These are phyloP conservation scores for Sclerotinia spermophila DNA, from an alignment of 2,329 filamentous ascomycete species.

Conservation along the genomic window DNA sequence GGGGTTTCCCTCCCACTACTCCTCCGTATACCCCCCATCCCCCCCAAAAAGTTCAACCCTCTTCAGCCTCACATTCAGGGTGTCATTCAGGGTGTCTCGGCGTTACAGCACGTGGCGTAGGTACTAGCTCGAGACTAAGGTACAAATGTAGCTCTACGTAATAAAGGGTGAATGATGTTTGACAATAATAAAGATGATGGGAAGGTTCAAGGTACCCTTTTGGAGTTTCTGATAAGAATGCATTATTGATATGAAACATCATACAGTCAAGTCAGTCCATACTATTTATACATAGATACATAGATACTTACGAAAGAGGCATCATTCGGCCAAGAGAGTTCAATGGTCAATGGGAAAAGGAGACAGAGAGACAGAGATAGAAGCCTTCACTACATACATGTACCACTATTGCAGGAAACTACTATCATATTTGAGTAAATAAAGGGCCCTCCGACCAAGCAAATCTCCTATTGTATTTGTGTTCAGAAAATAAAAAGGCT, in stretches of 20 bases:
- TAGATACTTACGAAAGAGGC: not conserved
- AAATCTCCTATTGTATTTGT: slow-evolving; percentile 8
- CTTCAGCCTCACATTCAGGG: not conserved
- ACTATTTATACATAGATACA: not conserved
- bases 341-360: not conserved
- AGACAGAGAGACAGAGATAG: not conserved
- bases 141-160: too few species aligned
- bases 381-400: not conserved
- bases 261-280: not conserved
- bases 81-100: not conserved
- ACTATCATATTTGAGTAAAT: not conserved
- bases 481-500: slow-evolving; percentile 12
- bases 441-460: not conserved
- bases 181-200: too few species aligned
- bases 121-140: not conserved
- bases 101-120: not conserved
- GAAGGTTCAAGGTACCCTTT: not conserved
- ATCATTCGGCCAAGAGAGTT: not conserved
- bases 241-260: not conserved
- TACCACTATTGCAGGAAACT: not conserved
- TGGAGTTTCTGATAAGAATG: not conserved
- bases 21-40: not conserved
- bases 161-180: not conserved
- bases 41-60: not conserved
- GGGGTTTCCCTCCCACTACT: not conserved